Conservation (phyloP, 352 stramenopile genomes). For the Phytophthora palmivora region DNA sequence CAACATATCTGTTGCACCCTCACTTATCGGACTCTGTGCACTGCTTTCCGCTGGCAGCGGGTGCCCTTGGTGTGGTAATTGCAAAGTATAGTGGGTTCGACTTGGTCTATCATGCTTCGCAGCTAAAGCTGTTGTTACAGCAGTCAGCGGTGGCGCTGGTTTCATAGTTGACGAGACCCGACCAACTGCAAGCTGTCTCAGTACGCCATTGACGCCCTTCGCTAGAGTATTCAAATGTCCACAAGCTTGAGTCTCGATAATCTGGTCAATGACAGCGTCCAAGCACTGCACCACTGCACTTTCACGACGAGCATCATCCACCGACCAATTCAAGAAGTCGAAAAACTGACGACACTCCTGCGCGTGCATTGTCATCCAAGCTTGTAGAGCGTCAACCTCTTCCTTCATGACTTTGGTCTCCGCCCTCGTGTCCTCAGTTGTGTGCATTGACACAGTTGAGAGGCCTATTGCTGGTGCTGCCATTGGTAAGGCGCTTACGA, state of each 20-base stretch:
- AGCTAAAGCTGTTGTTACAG: neutral
- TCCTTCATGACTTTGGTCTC: constrained; percentile 11
- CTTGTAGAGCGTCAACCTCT: constrained; percentile 41
- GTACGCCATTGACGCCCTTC: constrained; percentile 6
- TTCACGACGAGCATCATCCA: constrained; percentile 43
- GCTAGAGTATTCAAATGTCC: constrained; percentile 31
- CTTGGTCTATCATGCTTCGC: neutral
- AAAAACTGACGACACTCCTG: constrained; percentile 61
- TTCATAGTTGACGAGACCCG: constrained; percentile 1
- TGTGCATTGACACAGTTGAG: neutral
- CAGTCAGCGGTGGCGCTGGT: neutral
- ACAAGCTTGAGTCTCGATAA: constrained; percentile 30
- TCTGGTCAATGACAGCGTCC: constrained; percentile 34
- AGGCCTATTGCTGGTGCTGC: neutral
- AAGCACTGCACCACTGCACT: constrained; percentile 37
- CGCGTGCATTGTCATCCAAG: constrained; percentile 51
- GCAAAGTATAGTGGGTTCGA: neutral
- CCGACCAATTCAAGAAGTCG: constrained; percentile 56
- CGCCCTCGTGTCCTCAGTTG: neutral
- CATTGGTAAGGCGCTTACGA: no score
- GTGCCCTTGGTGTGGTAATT: neutral
- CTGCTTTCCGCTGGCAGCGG: neutral
- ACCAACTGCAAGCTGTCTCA: constrained; percentile 8
- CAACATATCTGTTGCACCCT: constrained; percentile 9
- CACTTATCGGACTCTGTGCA: neutral